Evolutionary conservation across 352 stramenopile species (phyloP), one percentile per base, ranked within the genome.

Genomic region (Phytophthora palmivora): DNA sequence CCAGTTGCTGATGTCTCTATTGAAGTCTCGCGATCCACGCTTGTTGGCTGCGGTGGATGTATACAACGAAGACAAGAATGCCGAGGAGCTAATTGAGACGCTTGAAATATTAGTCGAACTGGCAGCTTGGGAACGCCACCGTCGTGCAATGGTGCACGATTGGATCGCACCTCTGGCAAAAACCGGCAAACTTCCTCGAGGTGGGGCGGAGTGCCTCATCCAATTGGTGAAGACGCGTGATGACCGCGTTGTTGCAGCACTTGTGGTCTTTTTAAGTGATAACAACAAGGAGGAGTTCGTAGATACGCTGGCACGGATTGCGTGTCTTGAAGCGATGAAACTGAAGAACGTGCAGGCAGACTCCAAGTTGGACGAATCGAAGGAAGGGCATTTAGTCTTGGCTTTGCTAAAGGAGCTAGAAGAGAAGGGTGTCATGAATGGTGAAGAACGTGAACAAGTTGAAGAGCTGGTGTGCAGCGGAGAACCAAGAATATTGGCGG

Each of bases 231-330:
- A 82, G 11, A 47, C 58, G 2, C 70, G 82, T 12, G 85, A 94
- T 30, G 76, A 87, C 50, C 82, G 82, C n/a, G 46, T 94, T 5
- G 67, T 91, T 24, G 82, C 82, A 1, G 85, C 82, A 9, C 79
- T 91, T 12, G 67, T 89, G 7, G 72, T 91, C 14, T 92, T 79
- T 45, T 43, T 92, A 2, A 84, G 75, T 16, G 83, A 94, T 49
- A 69, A 69, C 38, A 83, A 91, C 43, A 72, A 65, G 21, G 76
- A 80, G 7, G 82, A 92, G 43, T 91, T 94, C 45, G 60, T 70
- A 5, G 82, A 91, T 41, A 86, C 81, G 14, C 63, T 94, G 2
- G 33, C 53, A 15, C 85, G 78, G 1, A 75, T 92, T 34, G 72
- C 76, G 4, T 63, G 63, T 11, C 47, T 92, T 1, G 71, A 78